These are phyloP conservation scores for Talaromyces islandicus DNA, from an alignment of 2,329 filamentous ascomycete genomes.

Conservation along the genomic window DNA sequence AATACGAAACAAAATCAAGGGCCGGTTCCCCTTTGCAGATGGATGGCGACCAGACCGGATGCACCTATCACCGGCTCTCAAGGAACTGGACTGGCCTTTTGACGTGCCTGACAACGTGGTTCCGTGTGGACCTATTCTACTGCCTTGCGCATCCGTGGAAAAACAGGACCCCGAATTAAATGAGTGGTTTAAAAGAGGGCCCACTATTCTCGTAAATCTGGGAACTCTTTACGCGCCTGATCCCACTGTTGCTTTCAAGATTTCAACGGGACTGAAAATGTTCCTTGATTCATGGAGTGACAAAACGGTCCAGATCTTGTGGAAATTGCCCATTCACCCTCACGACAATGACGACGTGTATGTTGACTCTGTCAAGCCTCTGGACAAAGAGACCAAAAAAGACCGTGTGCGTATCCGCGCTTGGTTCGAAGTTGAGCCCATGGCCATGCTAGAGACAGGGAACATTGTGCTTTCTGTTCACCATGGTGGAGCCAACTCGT, in stretches of 20 bases:
- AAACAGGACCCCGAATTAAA: conserved; percentile 38
- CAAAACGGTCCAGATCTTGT: conserved; percentile 30
- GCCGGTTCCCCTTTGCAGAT: conserved; percentile 7
- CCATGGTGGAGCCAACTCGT: conserved; percentile 44
- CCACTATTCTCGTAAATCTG: conserved; percentile 46
- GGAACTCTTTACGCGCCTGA: conserved; percentile 35
- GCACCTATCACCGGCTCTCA: not conserved
- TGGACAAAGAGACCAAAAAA: conserved; percentile 16
- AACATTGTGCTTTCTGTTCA: conserved; percentile 36
- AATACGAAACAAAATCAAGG: conserved; percentile 19
- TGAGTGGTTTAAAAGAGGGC: conserved; percentile 37
- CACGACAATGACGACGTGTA: conserved; percentile 17
- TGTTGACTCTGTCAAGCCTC: conserved; percentile 18
- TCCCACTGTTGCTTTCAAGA: conserved; percentile 31
- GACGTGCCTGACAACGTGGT: conserved; percentile 35
- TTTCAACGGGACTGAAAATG: conserved; percentile 32
- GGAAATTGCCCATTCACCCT: conserved; percentile 31
- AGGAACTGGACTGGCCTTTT: conserved; percentile 37
- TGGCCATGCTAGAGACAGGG: conserved; percentile 27
- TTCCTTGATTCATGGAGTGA: conserved; percentile 25
- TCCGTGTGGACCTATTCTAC: conserved; percentile 44
- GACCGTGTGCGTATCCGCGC: conserved; percentile 33
- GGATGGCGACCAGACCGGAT: conserved; percentile 1
- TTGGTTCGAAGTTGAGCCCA: conserved; percentile 41
- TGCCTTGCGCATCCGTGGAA: conserved; percentile 25